Evolutionary conservation across 345 rosid species (phyloP).

Genomic region (Sonneratia caseolaris): DNA sequence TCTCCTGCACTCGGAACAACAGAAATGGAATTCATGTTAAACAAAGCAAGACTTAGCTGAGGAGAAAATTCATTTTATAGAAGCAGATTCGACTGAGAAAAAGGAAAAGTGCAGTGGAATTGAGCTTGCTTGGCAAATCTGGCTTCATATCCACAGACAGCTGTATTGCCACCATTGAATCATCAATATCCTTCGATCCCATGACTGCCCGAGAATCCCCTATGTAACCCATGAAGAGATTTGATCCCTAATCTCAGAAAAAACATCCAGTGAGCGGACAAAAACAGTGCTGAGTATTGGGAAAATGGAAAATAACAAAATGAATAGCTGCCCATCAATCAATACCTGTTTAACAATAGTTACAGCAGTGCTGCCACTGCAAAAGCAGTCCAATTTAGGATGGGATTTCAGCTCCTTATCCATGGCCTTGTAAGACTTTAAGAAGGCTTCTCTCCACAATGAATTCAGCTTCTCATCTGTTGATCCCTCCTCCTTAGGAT

Average conservation of each 20-base stretch:
- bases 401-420: conserved; percentile 92
- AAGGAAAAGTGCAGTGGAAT: not conserved
- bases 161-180: conserved; percentile 32
- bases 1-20: conserved; percentile 43
- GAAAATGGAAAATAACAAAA: not conserved
- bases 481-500: conserved; percentile 9
- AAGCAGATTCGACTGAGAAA: not conserved
- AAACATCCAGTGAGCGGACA: not conserved
- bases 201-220: conserved; percentile 46
- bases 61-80: not conserved
- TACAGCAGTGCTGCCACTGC: conserved; percentile 97
- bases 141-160: conserved; percentile 44
- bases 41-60: not conserved
- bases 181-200: conserved; percentile 26
- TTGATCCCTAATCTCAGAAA: conserved; percentile 20
- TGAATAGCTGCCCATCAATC: conserved; percentile 3
- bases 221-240: conserved; percentile 34
- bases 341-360: conserved; percentile 82
- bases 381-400: conserved; percentile 94
- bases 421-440: conserved; percentile 89
- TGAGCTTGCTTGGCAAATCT: conserved; percentile 31
- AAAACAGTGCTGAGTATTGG: not conserved
- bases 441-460: conserved; percentile 78
- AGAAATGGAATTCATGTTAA: not conserved
- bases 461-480: conserved; percentile 40